Evolutionary conservation across 805 yeast genomes (phyloP).

Genomic region (Monosporozyma aquatica): DNA sequence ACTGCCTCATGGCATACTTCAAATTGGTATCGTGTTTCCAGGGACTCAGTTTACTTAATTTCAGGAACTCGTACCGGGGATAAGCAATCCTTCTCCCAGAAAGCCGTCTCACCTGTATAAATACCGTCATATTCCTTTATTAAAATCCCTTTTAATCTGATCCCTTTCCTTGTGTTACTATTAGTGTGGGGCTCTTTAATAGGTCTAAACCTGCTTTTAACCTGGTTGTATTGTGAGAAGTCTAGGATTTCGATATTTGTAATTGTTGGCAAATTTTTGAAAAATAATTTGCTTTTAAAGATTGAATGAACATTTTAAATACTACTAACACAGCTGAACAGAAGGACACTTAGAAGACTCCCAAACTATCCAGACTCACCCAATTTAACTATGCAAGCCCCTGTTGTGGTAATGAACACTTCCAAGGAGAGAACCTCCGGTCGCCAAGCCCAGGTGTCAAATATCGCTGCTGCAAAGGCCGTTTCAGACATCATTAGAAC

Average conservation of each 20-base stretch:
- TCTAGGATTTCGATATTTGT: too few relatives aligned
- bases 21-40: constrained; percentile 42
- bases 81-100: constrained; percentile 47
- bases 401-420: constrained; percentile 78
- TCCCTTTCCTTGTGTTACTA: too few relatives aligned
- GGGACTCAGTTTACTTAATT: constrained; percentile 34
- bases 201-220: too few relatives aligned
- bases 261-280: too few relatives aligned
- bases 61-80: constrained; percentile 42
- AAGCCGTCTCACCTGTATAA: background rate
- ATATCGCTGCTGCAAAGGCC: constrained; percentile 98
- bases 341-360: too few relatives aligned
- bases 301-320: constrained; percentile 14
- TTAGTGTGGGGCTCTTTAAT: too few relatives aligned
- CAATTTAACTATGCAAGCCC: constrained; percentile 71
- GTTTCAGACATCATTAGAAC: constrained; percentile 97
- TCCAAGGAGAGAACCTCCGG: constrained; percentile 91
- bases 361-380: too few relatives aligned
- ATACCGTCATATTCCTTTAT: background rate
- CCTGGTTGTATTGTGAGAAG: too few relatives aligned
- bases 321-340: background rate
- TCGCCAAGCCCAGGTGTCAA: constrained; percentile 92
- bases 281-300: too few relatives aligned
- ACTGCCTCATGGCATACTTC: constrained; percentile 56
- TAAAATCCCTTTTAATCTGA: background rate